Evolutionary conservation across 257 asterid genomes (phyloP).

Genomic region (Verbena officinalis): DNA sequence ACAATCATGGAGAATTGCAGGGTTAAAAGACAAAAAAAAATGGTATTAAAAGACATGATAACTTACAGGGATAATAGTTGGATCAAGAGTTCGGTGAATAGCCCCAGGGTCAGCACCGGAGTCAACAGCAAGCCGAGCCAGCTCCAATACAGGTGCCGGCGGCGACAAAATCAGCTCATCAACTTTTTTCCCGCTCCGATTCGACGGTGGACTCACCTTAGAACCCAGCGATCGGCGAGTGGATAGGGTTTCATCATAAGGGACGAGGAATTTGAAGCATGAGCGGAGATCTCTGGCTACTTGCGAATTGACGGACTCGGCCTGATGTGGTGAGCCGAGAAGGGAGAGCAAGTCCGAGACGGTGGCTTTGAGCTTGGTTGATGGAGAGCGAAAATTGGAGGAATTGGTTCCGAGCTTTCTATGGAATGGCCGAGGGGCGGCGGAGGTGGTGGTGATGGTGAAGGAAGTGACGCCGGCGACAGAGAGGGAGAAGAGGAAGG

Average conservation of each 20-base stretch:
- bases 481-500: conserved; percentile 61
- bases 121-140: conserved; percentile 81
- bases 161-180: conserved; percentile 71
- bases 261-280: conserved; percentile 81
- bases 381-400: neutral
- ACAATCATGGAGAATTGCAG: neutral
- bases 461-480: conserved; percentile 51
- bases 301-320: conserved; percentile 55
- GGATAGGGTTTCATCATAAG: conserved; percentile 24
- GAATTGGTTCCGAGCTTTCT: conserved; percentile 26
- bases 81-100: conserved; percentile 75
- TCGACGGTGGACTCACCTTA: conserved; percentile 1
- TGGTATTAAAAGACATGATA: neutral
- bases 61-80: conserved; percentile 55
- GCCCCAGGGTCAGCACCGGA: conserved; percentile 84
- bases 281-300: conserved; percentile 58
- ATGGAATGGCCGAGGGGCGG: conserved; percentile 31
- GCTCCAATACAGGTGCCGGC: conserved; percentile 75
- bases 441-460: conserved; percentile 28
- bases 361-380: conserved; percentile 61
- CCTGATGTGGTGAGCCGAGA: conserved; percentile 70
- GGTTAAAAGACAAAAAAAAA: too few species aligned
- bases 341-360: conserved; percentile 71
- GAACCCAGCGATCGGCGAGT: conserved; percentile 41
- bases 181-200: conserved; percentile 25